Percentiles rank a stretch among this genome's conserved stretches.
phyloP scores from a whole-genome alignment of 2,329 filamentous ascomycete species.

The Colletotrichum agaves region DNA sequence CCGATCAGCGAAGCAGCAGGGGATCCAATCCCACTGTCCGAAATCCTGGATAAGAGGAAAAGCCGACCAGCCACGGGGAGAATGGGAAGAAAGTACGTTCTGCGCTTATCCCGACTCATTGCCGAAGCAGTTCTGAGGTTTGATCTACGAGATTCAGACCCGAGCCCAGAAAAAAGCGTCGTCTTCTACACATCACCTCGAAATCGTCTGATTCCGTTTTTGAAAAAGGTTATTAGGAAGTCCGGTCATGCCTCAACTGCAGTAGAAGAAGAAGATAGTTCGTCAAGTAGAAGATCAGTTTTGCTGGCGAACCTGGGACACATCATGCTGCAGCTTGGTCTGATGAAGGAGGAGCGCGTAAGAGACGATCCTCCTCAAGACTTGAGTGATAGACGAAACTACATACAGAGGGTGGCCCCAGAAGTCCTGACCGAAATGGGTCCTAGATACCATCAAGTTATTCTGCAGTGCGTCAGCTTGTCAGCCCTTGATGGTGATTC shows the following conservation, averaged over 20 bases:
- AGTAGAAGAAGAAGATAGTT: background rate
- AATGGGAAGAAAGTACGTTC: background rate
- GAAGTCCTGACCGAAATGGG: background rate
- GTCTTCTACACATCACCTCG: background rate
- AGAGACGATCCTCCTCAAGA: background rate
- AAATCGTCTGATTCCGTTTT: background rate
- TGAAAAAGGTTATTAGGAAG: background rate
- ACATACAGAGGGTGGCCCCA: background rate
- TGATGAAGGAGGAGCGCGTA: background rate
- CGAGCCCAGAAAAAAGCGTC: background rate
- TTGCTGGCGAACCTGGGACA: background rate
- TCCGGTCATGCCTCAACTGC: background rate
- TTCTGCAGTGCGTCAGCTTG: background rate
- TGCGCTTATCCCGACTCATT: background rate
- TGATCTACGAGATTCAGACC: background rate
- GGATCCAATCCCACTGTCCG: background rate
- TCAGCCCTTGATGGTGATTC: background rate
- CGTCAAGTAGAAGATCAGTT: background rate
- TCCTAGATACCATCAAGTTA: background rate
- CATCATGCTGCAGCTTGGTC: background rate
- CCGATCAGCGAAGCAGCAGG: background rate
- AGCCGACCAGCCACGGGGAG: background rate
- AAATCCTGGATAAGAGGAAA: background rate
- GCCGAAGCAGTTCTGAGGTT: slow-evolving; percentile 6
- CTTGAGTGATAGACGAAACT: background rate